phyloP scores from a whole-genome alignment of 1,284 basidiomycete species.

The Papiliotrema flavescens region DNA sequence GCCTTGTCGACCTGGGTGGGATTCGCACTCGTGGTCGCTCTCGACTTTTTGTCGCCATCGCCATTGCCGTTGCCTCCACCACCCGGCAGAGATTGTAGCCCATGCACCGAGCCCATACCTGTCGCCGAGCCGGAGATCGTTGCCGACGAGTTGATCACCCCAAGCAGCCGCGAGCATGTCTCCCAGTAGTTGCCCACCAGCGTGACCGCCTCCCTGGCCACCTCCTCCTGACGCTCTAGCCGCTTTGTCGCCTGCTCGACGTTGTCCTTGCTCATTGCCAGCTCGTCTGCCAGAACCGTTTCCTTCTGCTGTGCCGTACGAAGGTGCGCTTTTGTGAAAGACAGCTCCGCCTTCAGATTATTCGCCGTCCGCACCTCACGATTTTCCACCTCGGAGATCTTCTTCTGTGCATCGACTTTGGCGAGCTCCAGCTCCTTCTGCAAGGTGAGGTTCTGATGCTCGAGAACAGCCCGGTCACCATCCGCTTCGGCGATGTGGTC shows the following conservation, averaged over 20 bases:
- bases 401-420: constrained; percentile 37
- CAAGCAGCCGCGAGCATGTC: constrained; percentile 34
- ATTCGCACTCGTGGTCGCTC: not conserved
- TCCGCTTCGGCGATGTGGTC: constrained; percentile 88
- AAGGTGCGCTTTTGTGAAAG: constrained; percentile 44
- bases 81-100: not conserved
- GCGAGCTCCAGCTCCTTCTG: constrained; percentile 52
- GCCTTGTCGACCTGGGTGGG: constrained; percentile 5
- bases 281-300: constrained; percentile 39
- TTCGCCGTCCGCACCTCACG: constrained; percentile 41
- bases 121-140: constrained; percentile 41
- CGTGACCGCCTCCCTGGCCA: constrained; percentile 40
- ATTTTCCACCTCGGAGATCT: constrained; percentile 43
- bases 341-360: constrained; percentile 47
- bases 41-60: not conserved
- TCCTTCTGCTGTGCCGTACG: constrained; percentile 43
- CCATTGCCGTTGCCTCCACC: not conserved
- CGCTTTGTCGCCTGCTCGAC: constrained; percentile 30
- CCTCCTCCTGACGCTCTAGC: constrained; percentile 27
- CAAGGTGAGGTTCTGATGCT: constrained; percentile 76
- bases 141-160: constrained; percentile 40
- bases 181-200: constrained; percentile 44
- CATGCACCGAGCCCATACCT: not conserved
- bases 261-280: constrained; percentile 40
- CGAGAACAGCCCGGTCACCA: constrained; percentile 81